Evolutionary conservation across 2,329 filamentous ascomycete species (phyloP), one percentile per base, ranked within the genome.

Genomic region (Didymella pomorum): DNA sequence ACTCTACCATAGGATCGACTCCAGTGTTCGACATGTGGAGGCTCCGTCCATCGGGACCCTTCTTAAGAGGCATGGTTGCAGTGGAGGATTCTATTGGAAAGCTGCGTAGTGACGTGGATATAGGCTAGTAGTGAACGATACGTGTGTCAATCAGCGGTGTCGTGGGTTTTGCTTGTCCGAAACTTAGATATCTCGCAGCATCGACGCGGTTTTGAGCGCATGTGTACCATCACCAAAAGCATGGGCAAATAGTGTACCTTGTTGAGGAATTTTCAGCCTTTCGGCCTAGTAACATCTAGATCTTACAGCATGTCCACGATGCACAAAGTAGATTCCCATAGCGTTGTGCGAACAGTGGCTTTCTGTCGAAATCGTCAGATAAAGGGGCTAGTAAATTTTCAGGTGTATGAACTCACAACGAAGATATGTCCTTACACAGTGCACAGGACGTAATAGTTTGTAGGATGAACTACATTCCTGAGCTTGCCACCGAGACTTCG

Each of bases 221-320:
- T 41, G n/a, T 47, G 33, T 31, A 16, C 14, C 18, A 25, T 41
- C 42, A 23, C 18, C 28, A 53, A 21, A 14, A 29, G 25, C 41
- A 28, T 12, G 26, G 16, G 10, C 42, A 41, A 45, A 53, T 25
- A 53, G 41, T 16, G 43, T n/a, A n/a, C 42, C 21, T 53, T 39
- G 7, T 44, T n/a, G 3, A 6, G 0, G 5, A 18, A 7, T 1
- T 25, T 18, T 25, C 7, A 10, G 0, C 39, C 11, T 20, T 53
- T 53, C 18, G 1, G 2, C 29, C 12, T 23, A 29, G 21, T 28
- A 25, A 28, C 26, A 45, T 12, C 10, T 9, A 25, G 11, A 28
- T n/a, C 9, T 14, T 29, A 28, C 43, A 45, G 43, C 26, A 29
- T 45, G 12, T 16, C 21, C 9, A 29, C 43, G 18, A 29, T 14